Evolutionary conservation across 2,329 filamentous ascomycete species (phyloP).

Genomic region (Diplodia mutila): DNA sequence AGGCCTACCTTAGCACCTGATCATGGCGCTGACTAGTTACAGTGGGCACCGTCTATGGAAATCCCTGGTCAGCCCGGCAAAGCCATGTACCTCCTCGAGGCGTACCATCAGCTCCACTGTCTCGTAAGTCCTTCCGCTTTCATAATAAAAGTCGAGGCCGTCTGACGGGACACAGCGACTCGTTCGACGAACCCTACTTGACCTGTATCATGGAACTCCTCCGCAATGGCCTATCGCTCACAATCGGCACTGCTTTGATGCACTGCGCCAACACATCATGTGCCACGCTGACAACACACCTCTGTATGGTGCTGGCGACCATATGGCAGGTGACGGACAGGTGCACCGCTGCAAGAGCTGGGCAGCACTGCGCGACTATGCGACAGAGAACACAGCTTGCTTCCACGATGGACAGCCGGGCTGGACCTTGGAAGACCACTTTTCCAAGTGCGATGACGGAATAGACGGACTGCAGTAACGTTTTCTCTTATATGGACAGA

Average conservation of each 20-base stretch:
- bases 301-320: neutral
- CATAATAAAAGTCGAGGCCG: neutral
- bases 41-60: neutral
- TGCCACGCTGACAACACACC: conserved; percentile 9
- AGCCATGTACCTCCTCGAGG: conserved; percentile 3
- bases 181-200: neutral
- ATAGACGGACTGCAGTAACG: neutral
- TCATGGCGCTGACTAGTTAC: neutral
- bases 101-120: conserved; percentile 16
- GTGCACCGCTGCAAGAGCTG: conserved; percentile 7
- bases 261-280: neutral
- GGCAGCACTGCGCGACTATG: conserved; percentile 2
- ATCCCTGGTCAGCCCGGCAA: neutral
- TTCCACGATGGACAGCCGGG: conserved; percentile 4
- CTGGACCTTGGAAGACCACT: conserved; percentile 4
- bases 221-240: neutral
- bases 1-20: neutral
- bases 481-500: neutral
- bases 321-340: neutral
- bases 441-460: neutral
- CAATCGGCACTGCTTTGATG: conserved; percentile 3
- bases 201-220: neutral
- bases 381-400: neutral
- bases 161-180: neutral
- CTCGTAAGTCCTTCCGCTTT: neutral